phyloP scores from a whole-genome alignment of 1,139 yeast genomes.

The Kurtzmaniella natalensis region DNA sequence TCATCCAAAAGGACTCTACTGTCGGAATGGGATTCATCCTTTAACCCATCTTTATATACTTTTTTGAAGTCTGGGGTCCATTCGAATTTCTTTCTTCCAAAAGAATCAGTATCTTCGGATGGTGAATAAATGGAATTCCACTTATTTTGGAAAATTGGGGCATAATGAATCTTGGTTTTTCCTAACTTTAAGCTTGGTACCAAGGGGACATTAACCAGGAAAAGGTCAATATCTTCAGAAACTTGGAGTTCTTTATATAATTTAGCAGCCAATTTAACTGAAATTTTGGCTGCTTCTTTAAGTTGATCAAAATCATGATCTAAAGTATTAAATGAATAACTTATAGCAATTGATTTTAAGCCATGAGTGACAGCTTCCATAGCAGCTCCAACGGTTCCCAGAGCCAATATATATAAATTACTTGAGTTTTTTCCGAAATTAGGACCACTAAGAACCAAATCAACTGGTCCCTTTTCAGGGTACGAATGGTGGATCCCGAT shows the following conservation, averaged over 20 bases:
- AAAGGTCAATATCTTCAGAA: conserved; percentile 54
- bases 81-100: conserved; percentile 40
- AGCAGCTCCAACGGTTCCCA: conserved; percentile 98
- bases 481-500: conserved; percentile 78
- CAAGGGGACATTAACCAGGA: conserved; percentile 82
- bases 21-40: conserved; percentile 51
- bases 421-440: conserved; percentile 92
- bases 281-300: conserved; percentile 61
- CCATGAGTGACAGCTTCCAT: conserved; percentile 90
- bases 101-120: conserved; percentile 16
- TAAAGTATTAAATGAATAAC: conserved; percentile 67
- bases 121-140: conserved; percentile 63
- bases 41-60: conserved; percentile 58
- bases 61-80: conserved; percentile 84
- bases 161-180: conserved; percentile 59
- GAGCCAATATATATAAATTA: conserved; percentile 82
- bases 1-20: conserved; percentile 49
- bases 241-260: conserved; percentile 56
- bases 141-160: conserved; percentile 72
- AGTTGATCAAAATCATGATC: conserved; percentile 52
- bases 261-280: conserved; percentile 58
- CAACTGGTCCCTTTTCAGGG: conserved; percentile 54
- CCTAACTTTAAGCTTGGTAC: conserved; percentile 43
- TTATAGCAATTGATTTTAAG: conserved; percentile 69
- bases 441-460: conserved; percentile 89